Evolutionary conservation across 1,284 basidiomycete species (phyloP), one percentile per base, ranked within the genome.

Genomic region (Neonothopanus nambi): DNA sequence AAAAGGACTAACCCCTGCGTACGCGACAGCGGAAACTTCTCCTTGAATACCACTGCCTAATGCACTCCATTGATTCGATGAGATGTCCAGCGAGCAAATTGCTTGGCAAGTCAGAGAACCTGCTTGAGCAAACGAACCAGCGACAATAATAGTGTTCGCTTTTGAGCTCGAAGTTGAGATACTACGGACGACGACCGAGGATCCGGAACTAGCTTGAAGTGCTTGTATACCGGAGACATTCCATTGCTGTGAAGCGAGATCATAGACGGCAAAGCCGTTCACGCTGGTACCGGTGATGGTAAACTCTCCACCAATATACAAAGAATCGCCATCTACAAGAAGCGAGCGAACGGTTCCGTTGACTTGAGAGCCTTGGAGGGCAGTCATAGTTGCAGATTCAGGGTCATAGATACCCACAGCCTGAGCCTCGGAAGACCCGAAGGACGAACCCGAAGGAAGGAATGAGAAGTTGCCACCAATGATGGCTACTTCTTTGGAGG

Each of bases 381-480:
- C 76, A 30, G 77, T 71, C n/a, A 87, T 70, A 5, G 70, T 70
- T 1, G 72, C 73, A 1, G 76, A 69, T 8, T 71, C 63, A 7
- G 81, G 70, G 65, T 93, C 78, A 67, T 96, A 97, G 44, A 95
- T 73, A 0, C 84, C 93, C 30, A 98, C 67, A 46, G 81, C 87
- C 57, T 76, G 74, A 6, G 79, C 72, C n/a, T 63, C 68, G 8
- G 70, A 63, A 1, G 78, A 71, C 9, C 71, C 68, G 21, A 68
- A 65, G 3, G 67, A 65, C 3, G 76, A 71, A 7, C 75, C 74
- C 15, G 74, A 65, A 11, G 71, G 66, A 8, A 73, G 63, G 62
- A 87, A 89, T 3, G 87, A 84, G 67, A 97, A 98, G 70, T 96
- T 95, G 45, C 95, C 95, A 36, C 94, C 95, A 47, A 98, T 75